These are phyloP conservation scores for Berkeleyomyces rouxiae DNA, from an alignment of 2,329 filamentous ascomycete genomes.

Conservation along the genomic window DNA sequence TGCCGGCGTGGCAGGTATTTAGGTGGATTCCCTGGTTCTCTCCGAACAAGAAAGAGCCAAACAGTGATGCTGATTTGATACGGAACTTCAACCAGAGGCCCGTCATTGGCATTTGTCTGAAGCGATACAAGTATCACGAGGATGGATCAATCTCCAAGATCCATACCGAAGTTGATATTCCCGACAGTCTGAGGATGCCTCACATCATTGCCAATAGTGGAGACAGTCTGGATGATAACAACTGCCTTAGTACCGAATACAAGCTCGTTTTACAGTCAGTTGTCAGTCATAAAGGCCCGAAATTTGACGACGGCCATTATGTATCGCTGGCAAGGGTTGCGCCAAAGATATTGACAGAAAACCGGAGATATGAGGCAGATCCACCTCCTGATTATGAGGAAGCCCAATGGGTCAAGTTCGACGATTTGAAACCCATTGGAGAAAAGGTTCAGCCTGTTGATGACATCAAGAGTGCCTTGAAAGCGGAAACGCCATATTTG, in stretches of 20 bases:
- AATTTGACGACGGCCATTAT: slow-evolving; percentile 65
- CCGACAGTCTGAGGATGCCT: slow-evolving; percentile 60
- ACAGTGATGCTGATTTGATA: slow-evolving; percentile 65
- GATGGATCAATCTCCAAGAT: slow-evolving; percentile 21
- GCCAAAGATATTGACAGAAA: slow-evolving; percentile 42
- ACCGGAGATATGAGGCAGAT: slow-evolving; percentile 36
- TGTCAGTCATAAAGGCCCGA: slow-evolving; percentile 66
- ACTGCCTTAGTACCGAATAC: slow-evolving; percentile 70
- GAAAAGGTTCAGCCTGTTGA: slow-evolving; percentile 61
- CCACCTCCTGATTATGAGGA: slow-evolving; percentile 51
- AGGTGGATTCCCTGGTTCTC: slow-evolving; percentile 89
- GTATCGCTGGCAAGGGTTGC: slow-evolving; percentile 67
- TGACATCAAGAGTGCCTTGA: slow-evolving; percentile 58
- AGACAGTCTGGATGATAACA: slow-evolving; percentile 25
- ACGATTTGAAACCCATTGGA: slow-evolving; percentile 52
- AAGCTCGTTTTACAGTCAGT: slow-evolving; percentile 83
- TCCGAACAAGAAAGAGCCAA: slow-evolving; percentile 32
- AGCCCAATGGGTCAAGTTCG: slow-evolving; percentile 77
- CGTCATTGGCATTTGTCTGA: slow-evolving; percentile 81
- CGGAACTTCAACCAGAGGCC: slow-evolving; percentile 73
- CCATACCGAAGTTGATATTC: slow-evolving; percentile 73
- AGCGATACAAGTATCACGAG: slow-evolving; percentile 45
- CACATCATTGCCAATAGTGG: slow-evolving; percentile 52
- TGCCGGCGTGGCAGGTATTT: slow-evolving; percentile 97
- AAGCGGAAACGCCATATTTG: slow-evolving; percentile 81